Evolutionary conservation across 257 asterid species (phyloP), one percentile per base, ranked within the genome.

Genomic region (Solanum habrochaites): DNA sequence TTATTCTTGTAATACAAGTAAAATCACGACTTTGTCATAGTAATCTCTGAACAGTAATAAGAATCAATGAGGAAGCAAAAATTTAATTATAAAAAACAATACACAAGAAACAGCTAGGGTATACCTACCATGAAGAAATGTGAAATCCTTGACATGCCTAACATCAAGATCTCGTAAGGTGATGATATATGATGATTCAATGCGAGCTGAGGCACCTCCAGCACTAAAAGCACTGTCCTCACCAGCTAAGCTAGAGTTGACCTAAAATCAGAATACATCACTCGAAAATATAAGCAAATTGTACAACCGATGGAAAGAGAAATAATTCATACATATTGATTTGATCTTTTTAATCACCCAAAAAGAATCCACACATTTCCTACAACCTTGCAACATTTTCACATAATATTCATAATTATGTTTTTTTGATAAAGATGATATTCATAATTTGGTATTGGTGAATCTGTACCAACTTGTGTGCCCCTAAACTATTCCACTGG

Each of bases 101-200:
- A 49, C 42, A 80, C 14, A 27, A 80, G 69, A 58, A 80, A 49
- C 29, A 49, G 88, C 69, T 71, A n/a, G 73, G 81, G 90, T 86
- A 87, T 70, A 66, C 98, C 94, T 91, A 96, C 99, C 99, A 88
- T 97, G 93, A 88, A 97, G 85, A 89, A 95, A 95, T 90, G 91
- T 88, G 87, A 97, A 93, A 90, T 97, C 98, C 89, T 95, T 95
- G 42, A 97, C 95, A 82, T 97, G 98, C 93, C 94, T 97, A 98
- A 97, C 93, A 85, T 94, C 98, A 90, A 97, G 95, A 92, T 95
- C 98, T 71, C 96, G 93, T 86, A 97, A 87, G 85, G 91, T 93
- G 90, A 95, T 89, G 86, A 91, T 86, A 87, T 94, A 95, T 60
- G 99, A 95, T 82, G 99, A 97, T 88, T 95, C 98, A 86, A 97